Evolutionary conservation across 2,329 filamentous ascomycete species (phyloP).

Genomic region (Aspergillus thermomutatus): DNA sequence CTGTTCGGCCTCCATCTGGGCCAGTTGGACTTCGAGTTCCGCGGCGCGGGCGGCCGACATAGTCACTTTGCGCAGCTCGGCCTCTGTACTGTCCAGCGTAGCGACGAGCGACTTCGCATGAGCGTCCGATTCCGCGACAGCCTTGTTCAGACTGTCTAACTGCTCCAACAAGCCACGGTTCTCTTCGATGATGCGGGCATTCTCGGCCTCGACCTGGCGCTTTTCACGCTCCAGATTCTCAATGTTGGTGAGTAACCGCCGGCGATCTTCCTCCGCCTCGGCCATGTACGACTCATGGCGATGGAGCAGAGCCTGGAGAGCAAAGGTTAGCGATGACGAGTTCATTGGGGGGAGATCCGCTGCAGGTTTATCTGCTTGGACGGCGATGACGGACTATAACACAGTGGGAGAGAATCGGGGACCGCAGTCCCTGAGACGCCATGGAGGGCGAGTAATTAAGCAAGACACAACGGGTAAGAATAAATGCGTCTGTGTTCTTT

Average conservation of each 20-base stretch:
- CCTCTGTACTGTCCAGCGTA: constrained; percentile 72
- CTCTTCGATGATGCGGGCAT: constrained; percentile 74
- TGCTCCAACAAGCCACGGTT: constrained; percentile 79
- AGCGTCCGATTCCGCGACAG: constrained; percentile 74
- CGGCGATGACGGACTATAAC: constrained; percentile 29
- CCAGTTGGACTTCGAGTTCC: constrained; percentile 76
- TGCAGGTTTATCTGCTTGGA: constrained; percentile 20
- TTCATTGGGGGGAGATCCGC: constrained; percentile 13
- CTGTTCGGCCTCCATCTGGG: constrained; percentile 78
- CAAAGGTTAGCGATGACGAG: constrained; percentile 64
- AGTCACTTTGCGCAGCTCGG: constrained; percentile 71
- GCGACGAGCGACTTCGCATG: constrained; percentile 74
- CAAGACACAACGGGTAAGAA: background rate
- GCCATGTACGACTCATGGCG: constrained; percentile 94
- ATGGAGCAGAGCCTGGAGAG: constrained; percentile 78
- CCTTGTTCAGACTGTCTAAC: constrained; percentile 76
- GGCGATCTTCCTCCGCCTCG: constrained; percentile 82
- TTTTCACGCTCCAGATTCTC: constrained; percentile 73
- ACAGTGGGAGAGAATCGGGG: constrained; percentile 27
- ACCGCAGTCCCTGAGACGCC: constrained; percentile 19
- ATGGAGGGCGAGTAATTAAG: constrained; percentile 11
- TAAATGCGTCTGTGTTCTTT: background rate
- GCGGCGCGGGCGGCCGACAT: constrained; percentile 70
- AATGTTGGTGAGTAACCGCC: constrained; percentile 68
- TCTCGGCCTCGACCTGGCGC: constrained; percentile 68